A percentile compares a stretch with the other conserved stretches of the same genome.
phyloP scores from a whole-genome alignment of 2,329 filamentous ascomycete species.

The Fusarium aywerte region DNA sequence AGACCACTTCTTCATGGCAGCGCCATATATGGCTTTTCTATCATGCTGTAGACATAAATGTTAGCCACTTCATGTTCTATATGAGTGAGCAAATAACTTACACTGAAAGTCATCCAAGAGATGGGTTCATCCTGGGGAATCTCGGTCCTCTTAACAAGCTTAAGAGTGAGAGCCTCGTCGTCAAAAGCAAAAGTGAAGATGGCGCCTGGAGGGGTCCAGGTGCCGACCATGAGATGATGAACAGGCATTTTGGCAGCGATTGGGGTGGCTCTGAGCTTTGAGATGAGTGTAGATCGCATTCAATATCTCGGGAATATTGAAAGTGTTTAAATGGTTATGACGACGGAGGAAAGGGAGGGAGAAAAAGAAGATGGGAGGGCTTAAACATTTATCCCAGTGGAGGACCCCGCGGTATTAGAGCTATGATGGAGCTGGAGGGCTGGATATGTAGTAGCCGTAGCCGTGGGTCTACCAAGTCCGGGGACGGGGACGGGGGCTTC shows the following conservation, averaged over 20 bases:
- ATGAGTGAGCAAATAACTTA: constrained; percentile 56
- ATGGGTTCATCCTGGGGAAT: constrained; percentile 88
- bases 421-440: neutral
- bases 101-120: constrained; percentile 93
- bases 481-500: constrained; percentile 19
- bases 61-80: neutral
- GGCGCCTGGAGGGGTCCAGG: constrained; percentile 88
- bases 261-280: constrained; percentile 27
- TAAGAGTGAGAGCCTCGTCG: constrained; percentile 78
- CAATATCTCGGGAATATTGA: neutral
- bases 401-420: constrained; percentile 28
- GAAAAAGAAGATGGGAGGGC: constrained; percentile 25
- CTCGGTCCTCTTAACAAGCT: constrained; percentile 81
- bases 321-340: constrained; percentile 11
- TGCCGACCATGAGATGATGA: constrained; percentile 92
- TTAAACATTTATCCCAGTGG: constrained; percentile 46
- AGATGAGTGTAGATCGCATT: constrained; percentile 27
- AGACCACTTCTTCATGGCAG: constrained; percentile 94
- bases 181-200: constrained; percentile 92
- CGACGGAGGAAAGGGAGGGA: constrained; percentile 10
- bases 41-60: constrained; percentile 66
- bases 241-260: constrained; percentile 68
- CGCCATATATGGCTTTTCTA: constrained; percentile 87
- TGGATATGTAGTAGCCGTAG: neutral
- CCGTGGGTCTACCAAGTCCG: constrained; percentile 21